Conservation (phyloP, 164 flowering plant species). For the Nymphaea thermarum region DNA sequence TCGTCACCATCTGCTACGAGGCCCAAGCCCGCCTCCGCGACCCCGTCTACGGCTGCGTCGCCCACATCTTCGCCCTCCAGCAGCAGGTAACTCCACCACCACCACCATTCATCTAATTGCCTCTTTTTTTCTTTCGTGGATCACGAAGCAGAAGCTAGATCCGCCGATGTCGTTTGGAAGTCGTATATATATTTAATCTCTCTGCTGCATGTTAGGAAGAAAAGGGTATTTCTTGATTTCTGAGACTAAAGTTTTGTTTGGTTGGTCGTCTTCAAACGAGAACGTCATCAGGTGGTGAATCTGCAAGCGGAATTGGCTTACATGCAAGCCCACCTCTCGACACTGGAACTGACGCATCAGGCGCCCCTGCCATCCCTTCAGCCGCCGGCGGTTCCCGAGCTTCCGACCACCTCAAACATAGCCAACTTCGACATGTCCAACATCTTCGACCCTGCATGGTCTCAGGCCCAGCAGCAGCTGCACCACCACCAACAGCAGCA, state of each 20-base stretch:
- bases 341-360: slow-evolving; percentile 55
- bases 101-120: not conserved
- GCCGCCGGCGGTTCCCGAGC: slow-evolving; percentile 10
- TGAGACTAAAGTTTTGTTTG: not conserved
- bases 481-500: slow-evolving; percentile 24
- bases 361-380: slow-evolving; percentile 38
- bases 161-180: too few species aligned
- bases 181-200: too few species aligned
- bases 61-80: slow-evolving; percentile 80
- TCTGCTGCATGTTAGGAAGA: too few species aligned
- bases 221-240: too few species aligned
- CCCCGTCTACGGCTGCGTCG: slow-evolving; percentile 88
- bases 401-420: slow-evolving; percentile 13
- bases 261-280: not conserved
- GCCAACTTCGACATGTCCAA: slow-evolving; percentile 37
- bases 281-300: slow-evolving; percentile 40
- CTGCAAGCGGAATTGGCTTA: slow-evolving; percentile 61
- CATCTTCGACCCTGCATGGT: slow-evolving; percentile 30
- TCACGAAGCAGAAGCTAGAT: not conserved
- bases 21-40: slow-evolving; percentile 87
- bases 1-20: slow-evolving; percentile 81
- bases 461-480: slow-evolving; percentile 5
- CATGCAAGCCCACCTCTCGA: slow-evolving; percentile 59
- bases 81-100: slow-evolving; percentile 50
- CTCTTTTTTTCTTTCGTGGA: not conserved